Conservation (phyloP, 495 filamentous ascomycete species). For the Pyronema domesticum region DNA sequence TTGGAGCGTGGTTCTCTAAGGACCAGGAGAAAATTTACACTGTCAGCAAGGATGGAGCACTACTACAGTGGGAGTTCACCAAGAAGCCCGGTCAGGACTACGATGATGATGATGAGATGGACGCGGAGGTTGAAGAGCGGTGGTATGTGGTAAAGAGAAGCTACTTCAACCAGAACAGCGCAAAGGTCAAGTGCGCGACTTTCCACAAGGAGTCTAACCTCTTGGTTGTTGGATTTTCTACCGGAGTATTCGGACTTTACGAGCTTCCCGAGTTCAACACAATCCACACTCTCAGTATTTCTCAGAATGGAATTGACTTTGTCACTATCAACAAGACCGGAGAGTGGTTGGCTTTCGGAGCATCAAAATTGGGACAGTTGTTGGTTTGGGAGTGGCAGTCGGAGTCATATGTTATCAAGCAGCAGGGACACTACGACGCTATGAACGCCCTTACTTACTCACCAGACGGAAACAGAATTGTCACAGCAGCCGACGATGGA, state of each 20-base stretch:
- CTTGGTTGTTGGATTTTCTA: conserved; percentile 83
- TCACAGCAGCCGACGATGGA: conserved; percentile 87
- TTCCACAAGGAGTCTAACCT: conserved; percentile 78
- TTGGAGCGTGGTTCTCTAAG: conserved; percentile 80
- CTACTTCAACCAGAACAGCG: conserved; percentile 81
- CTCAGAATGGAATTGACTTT: conserved; percentile 85
- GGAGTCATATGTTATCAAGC: conserved; percentile 96
- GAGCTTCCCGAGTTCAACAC: conserved; percentile 93
- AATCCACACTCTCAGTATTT: conserved; percentile 82
- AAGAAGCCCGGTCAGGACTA: conserved; percentile 31
- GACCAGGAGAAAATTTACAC: conserved; percentile 60
- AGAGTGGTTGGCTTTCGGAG: conserved; percentile 97
- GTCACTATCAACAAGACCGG: conserved; percentile 83
- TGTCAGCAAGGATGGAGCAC: conserved; percentile 39
- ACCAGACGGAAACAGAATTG: conserved; percentile 76
- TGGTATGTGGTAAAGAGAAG: conserved; percentile 80
- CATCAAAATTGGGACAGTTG: conserved; percentile 81
- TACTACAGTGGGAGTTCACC: conserved; percentile 50
- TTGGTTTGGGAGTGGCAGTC: conserved; percentile 99
- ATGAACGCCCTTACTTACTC: conserved; percentile 89
- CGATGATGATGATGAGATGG: conserved; percentile 39
- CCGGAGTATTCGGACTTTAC: conserved; percentile 80
- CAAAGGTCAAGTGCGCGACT: conserved; percentile 69
- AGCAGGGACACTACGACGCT: conserved; percentile 93
- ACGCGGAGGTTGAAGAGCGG: conserved; percentile 36